Evolutionary conservation across 1,139 yeast genomes (phyloP), one percentile per base, ranked within the genome.

Genomic region (Pichia sp.): DNA sequence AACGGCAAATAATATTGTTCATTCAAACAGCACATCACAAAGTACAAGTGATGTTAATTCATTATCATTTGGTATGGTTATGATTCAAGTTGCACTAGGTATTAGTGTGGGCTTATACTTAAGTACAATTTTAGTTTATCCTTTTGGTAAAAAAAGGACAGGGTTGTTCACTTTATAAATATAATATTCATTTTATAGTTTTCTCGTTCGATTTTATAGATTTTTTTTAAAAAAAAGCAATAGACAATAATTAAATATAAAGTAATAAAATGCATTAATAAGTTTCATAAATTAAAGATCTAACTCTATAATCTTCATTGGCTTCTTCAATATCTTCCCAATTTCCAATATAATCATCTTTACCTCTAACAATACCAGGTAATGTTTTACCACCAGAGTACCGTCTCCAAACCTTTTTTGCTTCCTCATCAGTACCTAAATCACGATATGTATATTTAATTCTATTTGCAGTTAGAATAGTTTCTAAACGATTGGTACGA

Each of bases 311-410:
- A 53, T 87, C 89, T 62, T 88, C 96, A 59, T 86, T 84, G 28
- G 92, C 88, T 46, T 88, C 96, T 50, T 86, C 92, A 56, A 83
- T 74, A 58, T 79, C 87, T 63, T 81, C 78, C 84, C 84, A 84
- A 62, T 83, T 81, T 5, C 96, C 96, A 56, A 90, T 83, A 53
- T 83, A 78, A 58, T 88, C 96, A 57, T 83, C 88, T 39, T 72
- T 73, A n/a, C 95, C 96, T 60, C 96, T 76, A 31, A 90, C 89
- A 28, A 92, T 77, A n/a, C 94, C 97, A 2, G 98, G 98, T 49
- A 89, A 75, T 2, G 78, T 69, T 59, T 85, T 81, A 5, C 95
- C 96, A 42, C 74, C 73, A 25, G 88, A 75, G 56, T 82, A 78
- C 63, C 94, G 76, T 61, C 81, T 83, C 97, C 97, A 90, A 34